These are phyloP conservation scores for Rhazya stricta DNA, from an alignment of 257 asterid species.

Conservation along the genomic window DNA sequence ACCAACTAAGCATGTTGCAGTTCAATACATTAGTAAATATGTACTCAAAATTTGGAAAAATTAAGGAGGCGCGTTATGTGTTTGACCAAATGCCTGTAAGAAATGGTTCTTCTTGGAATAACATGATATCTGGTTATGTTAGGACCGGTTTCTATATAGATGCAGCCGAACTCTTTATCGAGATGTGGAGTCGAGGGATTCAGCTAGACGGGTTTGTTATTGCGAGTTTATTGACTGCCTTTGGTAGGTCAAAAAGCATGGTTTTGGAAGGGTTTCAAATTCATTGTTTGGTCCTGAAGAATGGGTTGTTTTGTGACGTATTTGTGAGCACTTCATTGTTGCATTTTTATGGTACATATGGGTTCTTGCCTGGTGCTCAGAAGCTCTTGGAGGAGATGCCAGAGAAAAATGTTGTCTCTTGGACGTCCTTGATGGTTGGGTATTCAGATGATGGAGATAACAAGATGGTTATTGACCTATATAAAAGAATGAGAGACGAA, in stretches of 20 bases:
- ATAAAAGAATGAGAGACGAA: constrained; percentile 48
- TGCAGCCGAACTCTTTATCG: constrained; percentile 46
- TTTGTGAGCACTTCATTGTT: constrained; percentile 69
- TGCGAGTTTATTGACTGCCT: constrained; percentile 69
- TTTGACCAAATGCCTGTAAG: constrained; percentile 67
- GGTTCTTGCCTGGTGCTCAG: constrained; percentile 43
- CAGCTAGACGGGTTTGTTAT: constrained; percentile 49
- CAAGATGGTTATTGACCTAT: constrained; percentile 40
- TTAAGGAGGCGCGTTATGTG: constrained; percentile 46
- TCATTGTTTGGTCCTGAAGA: constrained; percentile 67
- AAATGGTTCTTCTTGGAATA: constrained; percentile 76
- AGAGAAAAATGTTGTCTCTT: constrained; percentile 76
- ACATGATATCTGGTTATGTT: constrained; percentile 74
- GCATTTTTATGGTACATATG: constrained; percentile 77
- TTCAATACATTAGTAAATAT: constrained; percentile 54
- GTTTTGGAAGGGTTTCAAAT: constrained; percentile 59
- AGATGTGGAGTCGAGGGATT: constrained; percentile 54
- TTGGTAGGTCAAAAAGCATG: constrained; percentile 58
- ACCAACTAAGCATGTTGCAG: constrained; percentile 48
- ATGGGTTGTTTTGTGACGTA: constrained; percentile 51
- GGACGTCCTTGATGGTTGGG: constrained; percentile 90
- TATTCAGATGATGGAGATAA: constrained; percentile 45
- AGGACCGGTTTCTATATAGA: constrained; percentile 38
- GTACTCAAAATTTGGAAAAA: constrained; percentile 50
- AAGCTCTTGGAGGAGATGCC: constrained; percentile 65